These are phyloP conservation scores for Dissophora globulifera DNA, from an alignment of 192 early-diverging fungal species.

Conservation along the genomic window DNA sequence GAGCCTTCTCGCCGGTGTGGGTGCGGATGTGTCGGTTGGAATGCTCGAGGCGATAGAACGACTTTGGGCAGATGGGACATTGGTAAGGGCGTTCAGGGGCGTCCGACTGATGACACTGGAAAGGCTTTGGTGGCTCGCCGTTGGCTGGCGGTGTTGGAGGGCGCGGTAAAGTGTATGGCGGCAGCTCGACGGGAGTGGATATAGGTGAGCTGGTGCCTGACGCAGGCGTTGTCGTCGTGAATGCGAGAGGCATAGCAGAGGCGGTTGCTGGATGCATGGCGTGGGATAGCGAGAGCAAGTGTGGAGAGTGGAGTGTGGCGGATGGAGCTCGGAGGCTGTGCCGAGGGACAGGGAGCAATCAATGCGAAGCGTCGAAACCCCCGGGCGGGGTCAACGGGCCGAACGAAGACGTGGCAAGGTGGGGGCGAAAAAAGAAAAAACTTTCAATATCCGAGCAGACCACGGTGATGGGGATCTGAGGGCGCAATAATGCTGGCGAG, in stretches of 20 bases:
- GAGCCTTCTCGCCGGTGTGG: slow-evolving; percentile 88
- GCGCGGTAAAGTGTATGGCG: slow-evolving; percentile 22
- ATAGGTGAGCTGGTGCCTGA: background rate
- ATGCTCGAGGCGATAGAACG: slow-evolving; percentile 81
- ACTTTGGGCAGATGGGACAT: slow-evolving; percentile 78
- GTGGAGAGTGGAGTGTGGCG: background rate
- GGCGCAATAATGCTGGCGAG: no score
- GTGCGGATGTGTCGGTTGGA: slow-evolving; percentile 86
- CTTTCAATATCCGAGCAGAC: no score
- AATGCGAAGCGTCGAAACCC: no score
- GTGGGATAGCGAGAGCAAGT: background rate
- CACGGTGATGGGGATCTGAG: no score
- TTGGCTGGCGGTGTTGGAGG: slow-evolving; percentile 30
- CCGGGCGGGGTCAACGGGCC: background rate
- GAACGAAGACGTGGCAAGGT: no score
- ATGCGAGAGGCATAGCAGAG: slow-evolving; percentile 6
- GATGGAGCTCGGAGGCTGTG: slow-evolving; percentile 38
- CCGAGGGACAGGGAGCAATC: slow-evolving; percentile 1
- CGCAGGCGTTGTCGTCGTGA: background rate
- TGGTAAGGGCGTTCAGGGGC: slow-evolving; percentile 71
- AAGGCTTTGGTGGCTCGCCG: slow-evolving; percentile 47
- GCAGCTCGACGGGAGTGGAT: slow-evolving; percentile 1
- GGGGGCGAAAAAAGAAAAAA: no score
- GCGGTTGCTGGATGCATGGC: slow-evolving; percentile 4
- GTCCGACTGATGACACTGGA: slow-evolving; percentile 46